phyloP scores from a whole-genome alignment of 768 basidiomycete genomes.

The Collybia sordida region DNA sequence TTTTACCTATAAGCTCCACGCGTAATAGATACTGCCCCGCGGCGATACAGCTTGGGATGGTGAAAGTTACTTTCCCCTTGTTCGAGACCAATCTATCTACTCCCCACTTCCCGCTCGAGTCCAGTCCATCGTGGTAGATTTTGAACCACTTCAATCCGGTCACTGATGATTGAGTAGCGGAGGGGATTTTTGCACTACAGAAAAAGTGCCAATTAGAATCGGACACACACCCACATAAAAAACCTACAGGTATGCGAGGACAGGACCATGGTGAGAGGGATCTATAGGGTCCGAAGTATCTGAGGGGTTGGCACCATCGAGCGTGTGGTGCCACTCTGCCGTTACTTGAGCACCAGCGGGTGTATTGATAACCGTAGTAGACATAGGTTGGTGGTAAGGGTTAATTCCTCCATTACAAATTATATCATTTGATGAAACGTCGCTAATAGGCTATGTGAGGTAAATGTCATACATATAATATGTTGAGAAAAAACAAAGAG shows the following conservation, averaged over 20 bases:
- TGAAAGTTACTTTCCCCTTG: slow-evolving; percentile 47
- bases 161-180: slow-evolving; percentile 40
- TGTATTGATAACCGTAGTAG: slow-evolving; percentile 41
- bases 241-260: slow-evolving; percentile 44
- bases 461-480: background rate
- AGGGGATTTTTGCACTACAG: slow-evolving; percentile 40
- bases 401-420: slow-evolving; percentile 62
- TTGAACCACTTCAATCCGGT: slow-evolving; percentile 54
- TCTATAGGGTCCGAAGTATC: slow-evolving; percentile 48
- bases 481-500: background rate
- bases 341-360: slow-evolving; percentile 53
- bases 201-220: background rate
- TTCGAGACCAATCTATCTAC: slow-evolving; percentile 44
- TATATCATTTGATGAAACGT: slow-evolving; percentile 52
- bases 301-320: slow-evolving; percentile 36
- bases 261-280: slow-evolving; percentile 50
- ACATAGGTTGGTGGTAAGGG: slow-evolving; percentile 46
- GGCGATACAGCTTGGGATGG: slow-evolving; percentile 41
- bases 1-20: slow-evolving; percentile 46
- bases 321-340: slow-evolving; percentile 51
- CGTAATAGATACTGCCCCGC: slow-evolving; percentile 47
- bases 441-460: slow-evolving; percentile 43
- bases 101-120: slow-evolving; percentile 37
- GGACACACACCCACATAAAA: slow-evolving; percentile 8
- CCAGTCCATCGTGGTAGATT: slow-evolving; percentile 44